Conservation (phyloP, 2,329 filamentous ascomycete genomes). For the Aspergillus sp. region DNA sequence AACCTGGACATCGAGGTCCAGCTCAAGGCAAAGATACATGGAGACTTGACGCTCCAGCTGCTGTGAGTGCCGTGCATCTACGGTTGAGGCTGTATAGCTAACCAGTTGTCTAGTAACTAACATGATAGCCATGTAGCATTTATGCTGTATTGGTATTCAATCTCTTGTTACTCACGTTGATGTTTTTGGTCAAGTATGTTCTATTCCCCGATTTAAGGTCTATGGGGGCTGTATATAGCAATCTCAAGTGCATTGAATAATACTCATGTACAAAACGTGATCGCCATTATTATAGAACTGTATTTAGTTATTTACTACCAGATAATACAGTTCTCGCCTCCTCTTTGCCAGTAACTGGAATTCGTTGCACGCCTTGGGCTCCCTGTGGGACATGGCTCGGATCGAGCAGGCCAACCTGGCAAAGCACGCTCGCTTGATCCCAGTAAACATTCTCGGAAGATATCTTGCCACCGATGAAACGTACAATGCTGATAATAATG, state of each 20-base stretch:
- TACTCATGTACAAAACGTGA: neutral
- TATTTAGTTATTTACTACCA: neutral
- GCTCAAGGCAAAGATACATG: conserved; percentile 80
- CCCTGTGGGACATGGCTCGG: neutral
- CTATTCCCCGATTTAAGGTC: too few relatives aligned
- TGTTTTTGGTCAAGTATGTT: neutral
- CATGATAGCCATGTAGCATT: neutral
- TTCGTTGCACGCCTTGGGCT: neutral
- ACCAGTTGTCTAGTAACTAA: neutral
- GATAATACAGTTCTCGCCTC: neutral
- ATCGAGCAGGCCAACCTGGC: conserved; percentile 6
- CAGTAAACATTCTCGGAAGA: conserved; percentile 7
- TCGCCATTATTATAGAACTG: neutral
- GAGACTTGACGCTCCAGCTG: conserved; percentile 76
- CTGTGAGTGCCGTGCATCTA: conserved; percentile 57
- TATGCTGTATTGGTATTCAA: neutral
- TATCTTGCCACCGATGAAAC: neutral
- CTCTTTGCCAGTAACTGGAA: neutral
- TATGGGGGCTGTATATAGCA: too few relatives aligned
- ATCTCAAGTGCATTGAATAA: neutral
- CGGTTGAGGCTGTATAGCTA: neutral
- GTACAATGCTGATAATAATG: neutral
- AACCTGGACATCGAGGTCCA: conserved; percentile 83
- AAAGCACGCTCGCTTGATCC: conserved; percentile 10
- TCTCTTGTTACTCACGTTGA: neutral